These are phyloP conservation scores for Hypoxylon subgilvum DNA, from an alignment of 495 filamentous ascomycete species.

Conservation along the genomic window DNA sequence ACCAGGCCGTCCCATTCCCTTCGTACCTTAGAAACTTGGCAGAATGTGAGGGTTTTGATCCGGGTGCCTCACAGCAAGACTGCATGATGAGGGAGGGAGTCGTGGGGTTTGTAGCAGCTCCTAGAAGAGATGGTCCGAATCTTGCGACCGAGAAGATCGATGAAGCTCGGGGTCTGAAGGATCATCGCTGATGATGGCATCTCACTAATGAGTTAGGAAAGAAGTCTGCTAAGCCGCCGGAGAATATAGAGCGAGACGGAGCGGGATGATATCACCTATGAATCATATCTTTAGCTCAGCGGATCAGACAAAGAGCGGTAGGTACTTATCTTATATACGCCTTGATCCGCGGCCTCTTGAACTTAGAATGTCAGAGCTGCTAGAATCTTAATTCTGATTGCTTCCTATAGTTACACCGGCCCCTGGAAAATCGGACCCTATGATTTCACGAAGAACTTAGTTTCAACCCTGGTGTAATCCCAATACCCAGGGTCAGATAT, in stretches of 20 bases:
- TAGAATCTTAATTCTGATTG: slow-evolving; percentile 2
- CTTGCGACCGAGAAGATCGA: not conserved
- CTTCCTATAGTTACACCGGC: not conserved
- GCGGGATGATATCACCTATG: slow-evolving; percentile 26
- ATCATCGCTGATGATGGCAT: slow-evolving; percentile 11
- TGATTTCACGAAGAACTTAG: slow-evolving; percentile 46
- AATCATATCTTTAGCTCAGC: no score
- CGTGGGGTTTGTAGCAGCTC: no score
- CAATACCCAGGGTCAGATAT: slow-evolving; percentile 21
- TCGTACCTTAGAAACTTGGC: no score
- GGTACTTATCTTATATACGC: no score
- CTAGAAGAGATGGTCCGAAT: no score
- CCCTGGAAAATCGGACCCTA: slow-evolving; percentile 27
- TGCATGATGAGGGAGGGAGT: no score
- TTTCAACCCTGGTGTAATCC: slow-evolving; percentile 11
- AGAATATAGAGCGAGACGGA: slow-evolving; percentile 4
- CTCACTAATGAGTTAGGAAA: slow-evolving; percentile 14
- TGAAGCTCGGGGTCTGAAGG: not conserved
- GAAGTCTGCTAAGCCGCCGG: slow-evolving; percentile 21
- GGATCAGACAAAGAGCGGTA: no score
- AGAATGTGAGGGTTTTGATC: no score
- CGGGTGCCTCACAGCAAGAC: no score
- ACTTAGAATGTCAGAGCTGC: not conserved
- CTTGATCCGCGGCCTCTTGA: slow-evolving; percentile 3
- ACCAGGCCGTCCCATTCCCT: no score